Evolutionary conservation across 108 stramenopile species (phyloP), one percentile per base, ranked within the genome.

Genomic region (Cyclostephanos invisitatus): DNA sequence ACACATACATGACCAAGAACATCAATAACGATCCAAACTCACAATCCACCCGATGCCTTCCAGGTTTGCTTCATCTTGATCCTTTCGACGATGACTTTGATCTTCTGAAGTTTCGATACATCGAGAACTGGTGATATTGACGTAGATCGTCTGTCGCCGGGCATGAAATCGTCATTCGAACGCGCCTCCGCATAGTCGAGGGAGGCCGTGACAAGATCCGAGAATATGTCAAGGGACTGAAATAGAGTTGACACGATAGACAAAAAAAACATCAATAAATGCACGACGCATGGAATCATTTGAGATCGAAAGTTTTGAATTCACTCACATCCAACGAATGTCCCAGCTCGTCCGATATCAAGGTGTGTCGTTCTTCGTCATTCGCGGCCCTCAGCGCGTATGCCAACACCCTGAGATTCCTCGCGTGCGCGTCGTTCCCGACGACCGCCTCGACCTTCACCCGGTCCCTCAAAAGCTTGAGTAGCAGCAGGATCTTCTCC

Each of bases 391-490:
- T 80, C 8, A 90, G 50, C 44, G 88, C 89, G 62, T 95, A 92
- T 5, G 94, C 91, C 49, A 95, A 66, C 14, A 95, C 54, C 54
- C 89, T 77, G 35, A 95, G 75, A 62, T 91, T 91, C 17, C 86
- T 78, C 14, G 89, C 85, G 28, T 87, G 85, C 27, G 83, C 83
- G 73, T 91, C 86, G 60, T 77, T 80, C 27, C 84, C 78, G 70
- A 92, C 91, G 24, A 89, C 87, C n/a, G 90, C 94, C 81, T 95
- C 94, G 18, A 85, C 89, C 61, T 92, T 89, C 20, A 95, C 76
- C 56, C 94, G 75, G 54, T 95, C 91, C 29, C 89, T 59, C 61
- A 95, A 50, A 12, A 91, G 68, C 49, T 77, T 88, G 22, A 95
- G 74, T n/a, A 95, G 73, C 24, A 91, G 66, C 9, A 95, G 79